Evolutionary conservation across 2,329 filamentous ascomycete species (phyloP), one percentile per base, ranked within the genome.

Genomic region (Epichloe coenophiala): DNA sequence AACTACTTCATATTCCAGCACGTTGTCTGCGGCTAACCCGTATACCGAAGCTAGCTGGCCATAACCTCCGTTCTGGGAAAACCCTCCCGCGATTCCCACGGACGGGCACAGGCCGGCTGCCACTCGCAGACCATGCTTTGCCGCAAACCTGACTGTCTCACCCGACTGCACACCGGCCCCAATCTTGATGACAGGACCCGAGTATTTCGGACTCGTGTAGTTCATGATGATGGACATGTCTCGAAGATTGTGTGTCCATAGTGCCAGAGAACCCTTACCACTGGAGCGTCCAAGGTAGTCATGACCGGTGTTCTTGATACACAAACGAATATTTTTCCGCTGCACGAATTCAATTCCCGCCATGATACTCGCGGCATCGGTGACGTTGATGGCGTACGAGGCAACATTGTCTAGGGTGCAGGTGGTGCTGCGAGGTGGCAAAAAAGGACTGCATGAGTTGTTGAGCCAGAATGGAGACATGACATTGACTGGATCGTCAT

Each of bases 41-140:
- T 75, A 77, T 7, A 60, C 62, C 0, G 73, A 73, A 13, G 67
- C 68, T 3, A 83, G 66, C 1, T 72, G 65, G 1, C 70, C 72
- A 57, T 81, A 77, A 0, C 81, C 80, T 17, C 77, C 80, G 5
- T 78, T 79, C 57, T 80, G 76, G 1, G 69, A 73, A 57, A 77
- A 84, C 1, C 81, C 80, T n/a, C 80, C 81, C 0, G 76, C 73
- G 2, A 80, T 58, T 1, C 80, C 79, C 7, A 84, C 79, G 0
- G 73, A 76, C 1, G 61, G 57, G 52, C 77, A 77, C 17, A 76
- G 74, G 7, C 79, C 79, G 17, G 74, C 76, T 5, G 81, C 71
- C 0, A 79, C 68, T 0, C 68, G 70, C 6, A 75, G 64, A 0
- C 70, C 71, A 9, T 70, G 60, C 15, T 68, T 60, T 33, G 74